A percentile compares a stretch with the other conserved stretches of the same genome.
Conservation (phyloP, 73 alveolate species). For the Diophrys sp. region DNA sequence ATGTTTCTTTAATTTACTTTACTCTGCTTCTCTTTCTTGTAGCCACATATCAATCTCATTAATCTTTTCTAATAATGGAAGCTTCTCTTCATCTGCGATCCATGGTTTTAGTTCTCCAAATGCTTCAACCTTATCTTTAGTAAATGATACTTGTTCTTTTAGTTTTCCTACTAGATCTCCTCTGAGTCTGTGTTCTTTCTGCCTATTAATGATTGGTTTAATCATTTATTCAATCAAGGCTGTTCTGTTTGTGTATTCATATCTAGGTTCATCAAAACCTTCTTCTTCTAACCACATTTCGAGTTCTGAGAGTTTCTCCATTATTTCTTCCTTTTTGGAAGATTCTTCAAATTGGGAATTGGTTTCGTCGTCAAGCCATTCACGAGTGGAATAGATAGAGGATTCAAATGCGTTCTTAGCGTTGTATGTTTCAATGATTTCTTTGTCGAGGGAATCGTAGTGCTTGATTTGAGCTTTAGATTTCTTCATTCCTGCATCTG, state of each 20-base stretch:
- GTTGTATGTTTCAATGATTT: conserved; percentile 19
- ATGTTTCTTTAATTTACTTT: background rate
- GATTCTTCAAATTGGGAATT: conserved; percentile 13
- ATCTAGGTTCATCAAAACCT: conserved; percentile 16
- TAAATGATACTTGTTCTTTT: background rate
- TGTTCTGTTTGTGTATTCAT: conserved; percentile 7
- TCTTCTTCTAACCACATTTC: conserved; percentile 61
- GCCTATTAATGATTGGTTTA: background rate
- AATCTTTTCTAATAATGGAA: background rate
- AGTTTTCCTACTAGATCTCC: background rate
- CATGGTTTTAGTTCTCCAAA: background rate
- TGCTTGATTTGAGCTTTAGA: conserved; percentile 23
- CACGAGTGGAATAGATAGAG: conserved; percentile 39
- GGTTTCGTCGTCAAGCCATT: conserved; percentile 52
- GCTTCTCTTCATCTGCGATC: background rate
- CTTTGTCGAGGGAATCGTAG: conserved; percentile 36
- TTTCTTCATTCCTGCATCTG: conserved; percentile 17
- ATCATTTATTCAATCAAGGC: background rate
- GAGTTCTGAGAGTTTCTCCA: conserved; percentile 11
- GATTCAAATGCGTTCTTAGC: conserved; percentile 56
- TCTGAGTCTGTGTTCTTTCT: conserved; percentile 9
- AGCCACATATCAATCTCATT: background rate
- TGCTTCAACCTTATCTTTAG: background rate
- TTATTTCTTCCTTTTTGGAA: conserved; percentile 20
- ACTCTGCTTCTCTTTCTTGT: conserved; percentile 3